These are phyloP conservation scores for Phytophthora pistaciae DNA, from an alignment of 352 stramenopile genomes.

Conservation along the genomic window DNA sequence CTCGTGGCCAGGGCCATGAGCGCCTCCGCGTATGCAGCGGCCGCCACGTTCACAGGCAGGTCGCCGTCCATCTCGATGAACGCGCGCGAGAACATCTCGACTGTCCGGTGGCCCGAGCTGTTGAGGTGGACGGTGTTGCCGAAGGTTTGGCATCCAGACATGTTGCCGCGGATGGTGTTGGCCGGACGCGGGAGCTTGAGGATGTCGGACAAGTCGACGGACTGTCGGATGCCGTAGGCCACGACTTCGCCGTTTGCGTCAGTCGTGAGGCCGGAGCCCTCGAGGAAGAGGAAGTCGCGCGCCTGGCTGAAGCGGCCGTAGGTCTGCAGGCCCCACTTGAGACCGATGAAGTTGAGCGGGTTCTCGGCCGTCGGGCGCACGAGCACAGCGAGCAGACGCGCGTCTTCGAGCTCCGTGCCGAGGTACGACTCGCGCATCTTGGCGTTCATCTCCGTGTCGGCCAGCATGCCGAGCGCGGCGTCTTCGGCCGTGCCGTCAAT, in stretches of 20 bases:
- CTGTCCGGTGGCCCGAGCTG: conserved; percentile 19
- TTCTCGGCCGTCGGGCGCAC: conserved; percentile 33
- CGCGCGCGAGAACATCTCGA: conserved; percentile 47
- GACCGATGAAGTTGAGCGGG: conserved; percentile 49
- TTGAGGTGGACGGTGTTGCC: conserved; percentile 26
- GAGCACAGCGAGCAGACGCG: conserved; percentile 46
- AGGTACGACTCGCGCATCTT: conserved; percentile 51
- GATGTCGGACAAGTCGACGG: conserved; percentile 39
- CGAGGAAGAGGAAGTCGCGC: conserved; percentile 57
- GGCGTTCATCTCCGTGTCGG: conserved; percentile 48
- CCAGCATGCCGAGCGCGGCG: conserved; percentile 45
- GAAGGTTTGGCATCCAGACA: conserved; percentile 46
- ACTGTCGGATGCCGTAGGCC: conserved; percentile 41
- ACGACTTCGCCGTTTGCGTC: conserved; percentile 40
- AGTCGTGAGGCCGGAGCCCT: conserved; percentile 42
- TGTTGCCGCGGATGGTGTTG: conserved; percentile 48
- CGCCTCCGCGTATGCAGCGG: conserved; percentile 31
- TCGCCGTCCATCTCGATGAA: conserved; percentile 45
- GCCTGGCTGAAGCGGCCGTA: conserved; percentile 46
- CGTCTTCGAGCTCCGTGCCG: conserved; percentile 45
- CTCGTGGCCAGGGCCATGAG: conserved; percentile 40
- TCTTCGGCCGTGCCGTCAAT: conserved; percentile 52
- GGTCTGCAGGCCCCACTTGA: conserved; percentile 53
- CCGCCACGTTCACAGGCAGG: conserved; percentile 33
- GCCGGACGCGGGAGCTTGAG: conserved; percentile 35